Conservation (phyloP, 768 basidiomycete genomes). For the Lactarius psammicola region DNA sequence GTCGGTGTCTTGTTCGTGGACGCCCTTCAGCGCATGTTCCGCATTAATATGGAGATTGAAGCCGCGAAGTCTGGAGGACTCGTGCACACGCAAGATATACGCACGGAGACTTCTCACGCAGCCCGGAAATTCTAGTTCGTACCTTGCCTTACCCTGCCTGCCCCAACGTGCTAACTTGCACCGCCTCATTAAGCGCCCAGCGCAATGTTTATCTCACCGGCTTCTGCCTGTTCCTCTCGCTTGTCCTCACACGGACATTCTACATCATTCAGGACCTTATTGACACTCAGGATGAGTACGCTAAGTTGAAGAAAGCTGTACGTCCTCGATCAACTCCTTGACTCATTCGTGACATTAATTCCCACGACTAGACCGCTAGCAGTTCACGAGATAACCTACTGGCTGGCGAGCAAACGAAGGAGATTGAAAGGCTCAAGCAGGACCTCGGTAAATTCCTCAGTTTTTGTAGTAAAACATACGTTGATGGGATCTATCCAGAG, state of each 20-base stretch:
- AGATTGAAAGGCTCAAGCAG: conserved; percentile 67
- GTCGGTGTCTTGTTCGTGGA: conserved; percentile 86
- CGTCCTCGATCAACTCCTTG: neutral
- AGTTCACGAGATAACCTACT: conserved; percentile 35
- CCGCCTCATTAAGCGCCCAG: conserved; percentile 57
- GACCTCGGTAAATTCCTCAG: conserved; percentile 43
- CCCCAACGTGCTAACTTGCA: conserved; percentile 8
- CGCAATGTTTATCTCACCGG: conserved; percentile 92
- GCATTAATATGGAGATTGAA: conserved; percentile 69
- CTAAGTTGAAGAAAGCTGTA: conserved; percentile 66
- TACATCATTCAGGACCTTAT: conserved; percentile 90
- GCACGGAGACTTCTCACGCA: conserved; percentile 84
- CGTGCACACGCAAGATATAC: conserved; percentile 51
- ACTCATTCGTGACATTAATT: neutral
- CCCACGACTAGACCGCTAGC: conserved; percentile 36
- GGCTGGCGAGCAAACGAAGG: conserved; percentile 45
- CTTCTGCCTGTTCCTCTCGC: conserved; percentile 92
- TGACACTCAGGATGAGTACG: conserved; percentile 84
- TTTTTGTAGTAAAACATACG: neutral
- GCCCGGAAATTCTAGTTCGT: conserved; percentile 92
- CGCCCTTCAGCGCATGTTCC: conserved; percentile 90
- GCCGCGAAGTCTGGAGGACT: conserved; percentile 55
- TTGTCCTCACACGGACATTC: conserved; percentile 91
- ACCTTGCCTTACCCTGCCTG: conserved; percentile 1
- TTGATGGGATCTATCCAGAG: conserved; percentile 41